phyloP scores from a whole-genome alignment of 2,329 filamentous ascomycete species.

The Annulohypoxylon truncatum region DNA sequence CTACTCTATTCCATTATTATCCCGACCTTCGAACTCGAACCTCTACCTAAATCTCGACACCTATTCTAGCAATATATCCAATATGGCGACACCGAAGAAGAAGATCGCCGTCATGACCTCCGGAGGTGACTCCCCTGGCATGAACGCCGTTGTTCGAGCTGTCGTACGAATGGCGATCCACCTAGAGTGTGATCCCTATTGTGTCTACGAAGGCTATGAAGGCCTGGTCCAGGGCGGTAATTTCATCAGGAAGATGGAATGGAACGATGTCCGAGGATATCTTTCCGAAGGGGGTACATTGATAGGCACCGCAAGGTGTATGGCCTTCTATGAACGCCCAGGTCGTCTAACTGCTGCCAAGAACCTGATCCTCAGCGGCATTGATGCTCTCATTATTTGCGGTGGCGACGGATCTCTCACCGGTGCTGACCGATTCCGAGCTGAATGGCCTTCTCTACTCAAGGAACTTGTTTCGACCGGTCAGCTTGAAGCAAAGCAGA shows the following conservation, averaged over 20 bases:
- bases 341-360: constrained; percentile 88
- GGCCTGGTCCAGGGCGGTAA: constrained; percentile 90
- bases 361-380: constrained; percentile 92
- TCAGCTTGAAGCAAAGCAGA: constrained; percentile 76
- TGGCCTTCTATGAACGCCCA: constrained; percentile 88
- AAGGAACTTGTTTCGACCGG: constrained; percentile 82
- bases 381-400: constrained; percentile 95
- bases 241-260: constrained; percentile 87
- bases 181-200: constrained; percentile 81
- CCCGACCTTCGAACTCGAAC: not conserved
- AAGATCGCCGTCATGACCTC: constrained; percentile 94
- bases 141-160: constrained; percentile 91
- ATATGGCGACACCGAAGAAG: constrained; percentile 63
- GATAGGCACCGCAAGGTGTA: constrained; percentile 94
- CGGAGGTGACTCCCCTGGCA: constrained; percentile 92
- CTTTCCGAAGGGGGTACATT: constrained; percentile 93
- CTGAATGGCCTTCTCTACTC: constrained; percentile 90
- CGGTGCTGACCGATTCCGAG: constrained; percentile 91
- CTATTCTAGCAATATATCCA: constrained; percentile 25
- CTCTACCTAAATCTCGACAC: not conserved
- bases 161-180: constrained; percentile 93
- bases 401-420: constrained; percentile 97
- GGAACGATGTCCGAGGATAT: constrained; percentile 95
- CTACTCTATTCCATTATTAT: not conserved
- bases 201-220: constrained; percentile 94